Evolutionary conservation across 257 asterid species (phyloP).

Genomic region (Solanum appendiculatum): DNA sequence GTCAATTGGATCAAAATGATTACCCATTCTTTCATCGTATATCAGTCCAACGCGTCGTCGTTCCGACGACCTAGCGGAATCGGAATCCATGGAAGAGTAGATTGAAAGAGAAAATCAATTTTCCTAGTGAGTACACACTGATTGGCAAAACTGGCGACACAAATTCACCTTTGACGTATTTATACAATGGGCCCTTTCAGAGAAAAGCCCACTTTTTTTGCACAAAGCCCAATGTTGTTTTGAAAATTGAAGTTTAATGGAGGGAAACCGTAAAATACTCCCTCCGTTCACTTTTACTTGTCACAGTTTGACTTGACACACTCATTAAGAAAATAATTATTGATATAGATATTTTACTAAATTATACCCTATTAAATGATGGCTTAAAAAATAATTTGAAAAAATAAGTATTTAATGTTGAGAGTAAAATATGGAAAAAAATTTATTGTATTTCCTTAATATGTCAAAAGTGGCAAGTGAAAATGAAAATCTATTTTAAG

Average conservation of each 20-base stretch:
- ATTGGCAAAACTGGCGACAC: not conserved
- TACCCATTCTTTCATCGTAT: conserved; percentile 78
- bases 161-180: not conserved
- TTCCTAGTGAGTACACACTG: not conserved
- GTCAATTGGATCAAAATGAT: conserved; percentile 39
- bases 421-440: too few species aligned
- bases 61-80: not conserved
- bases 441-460: too few species aligned
- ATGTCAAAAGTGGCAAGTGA: too few species aligned
- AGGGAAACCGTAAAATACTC: too few species aligned
- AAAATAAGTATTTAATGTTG: too few species aligned
- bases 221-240: not conserved
- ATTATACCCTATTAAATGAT: too few species aligned
- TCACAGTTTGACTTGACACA: too few species aligned
- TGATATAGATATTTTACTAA: too few species aligned
- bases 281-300: too few species aligned
- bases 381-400: too few species aligned
- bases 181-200: not conserved
- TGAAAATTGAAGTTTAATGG: not conserved
- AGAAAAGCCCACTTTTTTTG: not conserved
- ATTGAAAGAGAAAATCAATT: not conserved
- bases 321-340: too few species aligned
- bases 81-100: not conserved
- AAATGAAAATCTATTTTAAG: too few species aligned
- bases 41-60: conserved; percentile 72